Evolutionary conservation across 306 rosid genomes (phyloP).

Genomic region (Ceratonia siliqua): DNA sequence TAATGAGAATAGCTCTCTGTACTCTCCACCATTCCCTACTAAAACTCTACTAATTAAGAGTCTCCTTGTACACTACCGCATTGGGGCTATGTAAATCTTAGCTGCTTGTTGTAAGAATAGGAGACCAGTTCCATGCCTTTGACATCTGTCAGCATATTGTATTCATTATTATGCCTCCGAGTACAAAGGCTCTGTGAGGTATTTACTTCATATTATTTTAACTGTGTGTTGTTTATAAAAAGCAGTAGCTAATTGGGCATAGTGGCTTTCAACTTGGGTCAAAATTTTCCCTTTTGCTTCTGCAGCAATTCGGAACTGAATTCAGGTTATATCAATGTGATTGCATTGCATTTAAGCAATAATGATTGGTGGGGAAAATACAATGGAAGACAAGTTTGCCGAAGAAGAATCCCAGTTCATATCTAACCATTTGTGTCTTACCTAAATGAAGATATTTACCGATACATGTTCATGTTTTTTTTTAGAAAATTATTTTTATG

Average conservation of each 20-base stretch:
- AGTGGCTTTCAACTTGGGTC: constrained; percentile 30
- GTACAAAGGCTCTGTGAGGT: constrained; percentile 64
- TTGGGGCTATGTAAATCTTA: constrained; percentile 63
- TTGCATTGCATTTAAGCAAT: constrained; percentile 31
- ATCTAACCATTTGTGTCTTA: no score
- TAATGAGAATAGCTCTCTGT: constrained; percentile 50
- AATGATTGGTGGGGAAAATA: constrained; percentile 31
- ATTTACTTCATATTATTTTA: constrained; percentile 45
- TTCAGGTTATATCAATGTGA: constrained; percentile 2
- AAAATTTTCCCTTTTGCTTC: neutral
- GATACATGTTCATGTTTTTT: no score
- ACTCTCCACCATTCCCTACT: constrained; percentile 39
- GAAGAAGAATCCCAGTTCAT: neutral
- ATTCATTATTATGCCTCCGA: constrained; percentile 67
- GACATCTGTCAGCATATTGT: constrained; percentile 49
- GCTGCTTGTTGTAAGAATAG: constrained; percentile 45
- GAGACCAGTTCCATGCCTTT: constrained; percentile 38
- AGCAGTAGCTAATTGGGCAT: constrained; percentile 40
- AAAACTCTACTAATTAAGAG: constrained; percentile 42
- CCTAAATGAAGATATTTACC: no score
- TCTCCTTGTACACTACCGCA: constrained; percentile 39
- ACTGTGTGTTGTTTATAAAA: constrained; percentile 42
- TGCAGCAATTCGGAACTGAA: neutral
- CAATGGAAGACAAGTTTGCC: constrained; percentile 17
- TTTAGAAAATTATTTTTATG: no score